Evolutionary conservation across 139 green algal species (phyloP).

Genomic region (Eudorina sp.): DNA sequence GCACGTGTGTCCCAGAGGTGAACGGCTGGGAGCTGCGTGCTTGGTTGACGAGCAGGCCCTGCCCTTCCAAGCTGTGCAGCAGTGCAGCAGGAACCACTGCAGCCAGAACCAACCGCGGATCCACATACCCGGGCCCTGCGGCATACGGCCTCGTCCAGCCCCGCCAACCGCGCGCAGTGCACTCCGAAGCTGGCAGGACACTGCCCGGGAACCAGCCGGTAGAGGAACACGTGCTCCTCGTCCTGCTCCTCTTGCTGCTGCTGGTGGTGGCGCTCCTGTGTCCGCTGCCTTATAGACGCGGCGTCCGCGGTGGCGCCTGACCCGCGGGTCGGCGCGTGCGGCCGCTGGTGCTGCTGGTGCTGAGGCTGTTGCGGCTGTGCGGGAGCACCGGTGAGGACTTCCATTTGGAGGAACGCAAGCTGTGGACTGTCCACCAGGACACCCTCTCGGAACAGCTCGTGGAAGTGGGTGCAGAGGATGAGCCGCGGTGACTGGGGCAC

Average conservation of each 20-base stretch:
- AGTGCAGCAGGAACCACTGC: too few species aligned
- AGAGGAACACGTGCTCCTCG: constrained; percentile 80
- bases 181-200: constrained; percentile 77
- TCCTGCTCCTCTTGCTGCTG: neutral
- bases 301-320: neutral
- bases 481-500: constrained; percentile 60
- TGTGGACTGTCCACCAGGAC: constrained; percentile 51
- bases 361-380: too few species aligned
- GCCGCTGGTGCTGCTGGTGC: neutral
- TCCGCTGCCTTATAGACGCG: too few species aligned
- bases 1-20: too few species aligned
- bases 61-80: too few species aligned
- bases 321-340: neutral
- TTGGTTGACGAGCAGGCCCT: too few species aligned
- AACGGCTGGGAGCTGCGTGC: too few species aligned
- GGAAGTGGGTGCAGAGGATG: constrained; percentile 88
- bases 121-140: neutral
- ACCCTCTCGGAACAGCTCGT: constrained; percentile 67
- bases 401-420: constrained; percentile 83
- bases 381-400: constrained; percentile 63
- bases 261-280: neutral
- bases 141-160: constrained; percentile 33
- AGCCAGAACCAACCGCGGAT: neutral
- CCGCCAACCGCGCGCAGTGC: constrained; percentile 59
- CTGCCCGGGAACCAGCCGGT: constrained; percentile 75